Evolutionary conservation across 2,329 filamentous ascomycete species (phyloP).

Genomic region (Chaetoscypha palmicola): DNA sequence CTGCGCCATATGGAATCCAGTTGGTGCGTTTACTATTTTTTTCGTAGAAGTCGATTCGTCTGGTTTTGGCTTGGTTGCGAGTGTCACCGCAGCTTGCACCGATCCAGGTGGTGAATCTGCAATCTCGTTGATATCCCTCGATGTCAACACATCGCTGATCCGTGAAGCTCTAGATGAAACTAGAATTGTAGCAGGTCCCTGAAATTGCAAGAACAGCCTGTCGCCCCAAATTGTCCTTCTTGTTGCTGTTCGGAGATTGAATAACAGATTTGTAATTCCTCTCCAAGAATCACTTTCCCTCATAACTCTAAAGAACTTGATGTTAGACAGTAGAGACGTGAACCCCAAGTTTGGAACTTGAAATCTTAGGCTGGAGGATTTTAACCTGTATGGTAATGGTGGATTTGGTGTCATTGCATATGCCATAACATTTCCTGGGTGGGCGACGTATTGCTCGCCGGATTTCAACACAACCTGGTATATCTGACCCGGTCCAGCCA

Average conservation of each 20-base stretch:
- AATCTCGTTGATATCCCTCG: conserved; percentile 80
- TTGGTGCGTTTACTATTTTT: conserved; percentile 32
- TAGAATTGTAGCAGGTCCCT: conserved; percentile 77
- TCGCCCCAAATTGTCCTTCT: conserved; percentile 90
- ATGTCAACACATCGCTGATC: conserved; percentile 69
- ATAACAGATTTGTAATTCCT: conserved; percentile 54
- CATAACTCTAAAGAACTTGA: conserved; percentile 67
- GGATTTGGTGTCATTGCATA: conserved; percentile 71
- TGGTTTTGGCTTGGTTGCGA: conserved; percentile 35
- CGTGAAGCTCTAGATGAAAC: conserved; percentile 81
- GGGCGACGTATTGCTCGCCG: conserved; percentile 84
- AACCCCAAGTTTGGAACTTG: conserved; percentile 68
- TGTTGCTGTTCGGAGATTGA: conserved; percentile 66
- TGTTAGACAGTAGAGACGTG: conserved; percentile 56
- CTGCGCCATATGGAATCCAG: conserved; percentile 48
- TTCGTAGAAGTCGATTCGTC: conserved; percentile 19
- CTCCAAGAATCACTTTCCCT: conserved; percentile 68
- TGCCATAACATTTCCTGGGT: conserved; percentile 86
- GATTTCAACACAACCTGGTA: conserved; percentile 76
- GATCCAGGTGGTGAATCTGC: conserved; percentile 72
- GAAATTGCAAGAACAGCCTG: conserved; percentile 82
- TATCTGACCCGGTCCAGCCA: conserved; percentile 81
- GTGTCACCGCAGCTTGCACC: conserved; percentile 51
- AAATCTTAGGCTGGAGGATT: conserved; percentile 64
- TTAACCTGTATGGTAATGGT: conserved; percentile 82